Evolutionary conservation across 495 filamentous ascomycete species (phyloP).

Genomic region (Jackrogersella minutella): DNA sequence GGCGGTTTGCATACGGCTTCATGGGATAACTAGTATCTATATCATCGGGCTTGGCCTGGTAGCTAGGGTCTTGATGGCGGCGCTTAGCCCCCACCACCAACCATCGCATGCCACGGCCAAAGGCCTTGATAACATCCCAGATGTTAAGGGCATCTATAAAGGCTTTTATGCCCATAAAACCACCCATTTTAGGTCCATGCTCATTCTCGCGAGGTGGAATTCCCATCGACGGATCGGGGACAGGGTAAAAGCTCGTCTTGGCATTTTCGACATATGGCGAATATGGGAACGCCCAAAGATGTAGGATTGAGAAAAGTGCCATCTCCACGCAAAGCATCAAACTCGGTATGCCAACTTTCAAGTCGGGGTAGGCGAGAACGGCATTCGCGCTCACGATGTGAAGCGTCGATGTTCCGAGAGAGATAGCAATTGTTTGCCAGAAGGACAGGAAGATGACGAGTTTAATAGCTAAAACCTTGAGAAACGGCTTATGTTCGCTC

Average conservation of each 20-base stretch:
- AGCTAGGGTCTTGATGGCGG: constrained; percentile 56
- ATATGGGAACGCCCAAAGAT: constrained; percentile 86
- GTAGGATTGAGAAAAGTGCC: constrained; percentile 80
- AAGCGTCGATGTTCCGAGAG: constrained; percentile 68
- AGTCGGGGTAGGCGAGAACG: constrained; percentile 72
- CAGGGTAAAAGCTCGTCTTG: constrained; percentile 47
- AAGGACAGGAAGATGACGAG: constrained; percentile 95
- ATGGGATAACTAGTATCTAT: constrained; percentile 48
- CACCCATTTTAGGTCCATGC: constrained; percentile 65
- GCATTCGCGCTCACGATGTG: constrained; percentile 68
- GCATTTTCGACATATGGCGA: constrained; percentile 65
- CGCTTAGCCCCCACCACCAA: constrained; percentile 73
- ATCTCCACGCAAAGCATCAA: constrained; percentile 88
- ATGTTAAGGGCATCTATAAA: constrained; percentile 79
- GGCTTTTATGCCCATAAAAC: constrained; percentile 68
- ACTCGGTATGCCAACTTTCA: constrained; percentile 82
- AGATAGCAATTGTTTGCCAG: constrained; percentile 83
- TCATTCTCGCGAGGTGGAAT: constrained; percentile 56
- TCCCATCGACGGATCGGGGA: constrained; percentile 37
- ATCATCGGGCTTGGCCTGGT: constrained; percentile 44
- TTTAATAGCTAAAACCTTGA: constrained; percentile 90
- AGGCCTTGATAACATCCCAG: constrained; percentile 83
- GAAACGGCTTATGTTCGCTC: constrained; percentile 73
- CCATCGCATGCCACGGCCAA: constrained; percentile 81
- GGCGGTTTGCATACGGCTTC: constrained; percentile 29